Conservation (phyloP, 2,329 filamentous ascomycete genomes). For the Verticillium alfalfae region DNA sequence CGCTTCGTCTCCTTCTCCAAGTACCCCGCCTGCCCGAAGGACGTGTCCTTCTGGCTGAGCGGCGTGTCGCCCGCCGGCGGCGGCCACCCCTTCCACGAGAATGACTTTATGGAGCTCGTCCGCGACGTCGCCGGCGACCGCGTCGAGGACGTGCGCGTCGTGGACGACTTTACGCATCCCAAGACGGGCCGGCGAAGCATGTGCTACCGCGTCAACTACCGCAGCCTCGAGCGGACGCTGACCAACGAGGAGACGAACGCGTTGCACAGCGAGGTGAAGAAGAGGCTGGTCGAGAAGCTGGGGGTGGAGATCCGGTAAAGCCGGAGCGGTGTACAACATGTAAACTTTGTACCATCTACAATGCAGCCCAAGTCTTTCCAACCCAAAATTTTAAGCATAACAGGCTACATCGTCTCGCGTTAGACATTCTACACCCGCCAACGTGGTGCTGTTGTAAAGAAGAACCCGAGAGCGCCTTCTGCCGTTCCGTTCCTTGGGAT, state of each 20-base stretch:
- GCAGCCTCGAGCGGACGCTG: conserved; percentile 84
- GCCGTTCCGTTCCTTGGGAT: too few species aligned
- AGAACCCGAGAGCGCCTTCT: too few species aligned
- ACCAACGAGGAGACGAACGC: conserved; percentile 76
- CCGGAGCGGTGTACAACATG: background rate
- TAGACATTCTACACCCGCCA: too few species aligned
- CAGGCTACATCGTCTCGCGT: too few species aligned
- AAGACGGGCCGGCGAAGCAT: conserved; percentile 77
- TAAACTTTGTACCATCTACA: background rate
- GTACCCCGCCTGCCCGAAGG: conserved; percentile 82
- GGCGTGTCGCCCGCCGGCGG: conserved; percentile 40
- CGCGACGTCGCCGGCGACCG: conserved; percentile 74
- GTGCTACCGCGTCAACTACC: conserved; percentile 91
- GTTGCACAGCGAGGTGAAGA: conserved; percentile 64
- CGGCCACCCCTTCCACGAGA: conserved; percentile 69
- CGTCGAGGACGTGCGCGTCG: conserved; percentile 80
- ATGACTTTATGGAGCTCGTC: conserved; percentile 95
- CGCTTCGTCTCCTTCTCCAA: conserved; percentile 87
- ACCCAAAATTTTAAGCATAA: too few species aligned
- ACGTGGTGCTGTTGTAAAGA: too few species aligned
- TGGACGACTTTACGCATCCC: conserved; percentile 85
- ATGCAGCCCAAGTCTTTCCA: too few species aligned
- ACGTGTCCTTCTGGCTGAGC: conserved; percentile 88
- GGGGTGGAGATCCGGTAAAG: conserved; percentile 67
- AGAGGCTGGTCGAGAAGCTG: conserved; percentile 61